phyloP scores from a whole-genome alignment of 2,329 filamentous ascomycete species.

The Diaporthe vaccinii region DNA sequence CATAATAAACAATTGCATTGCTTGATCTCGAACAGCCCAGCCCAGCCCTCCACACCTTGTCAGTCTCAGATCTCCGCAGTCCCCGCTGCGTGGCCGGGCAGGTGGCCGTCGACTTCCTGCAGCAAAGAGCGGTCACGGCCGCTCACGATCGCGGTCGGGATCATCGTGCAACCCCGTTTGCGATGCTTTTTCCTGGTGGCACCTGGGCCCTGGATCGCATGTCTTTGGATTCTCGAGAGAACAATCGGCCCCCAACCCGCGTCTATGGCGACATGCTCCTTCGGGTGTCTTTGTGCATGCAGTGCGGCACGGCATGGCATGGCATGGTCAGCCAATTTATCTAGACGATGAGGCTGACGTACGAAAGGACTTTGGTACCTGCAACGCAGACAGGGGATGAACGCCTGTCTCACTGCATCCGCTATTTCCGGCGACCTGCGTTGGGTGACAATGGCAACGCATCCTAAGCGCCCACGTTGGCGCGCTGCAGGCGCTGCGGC shows the following conservation, averaged over 20 bases:
- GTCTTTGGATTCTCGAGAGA: background rate
- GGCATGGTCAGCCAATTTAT: background rate
- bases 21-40: constrained; percentile 28
- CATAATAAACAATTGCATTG: constrained; percentile 16
- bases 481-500: constrained; percentile 29
- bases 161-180: background rate
- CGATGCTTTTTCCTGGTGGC: background rate
- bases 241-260: constrained; percentile 21
- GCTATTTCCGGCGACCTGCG: constrained; percentile 32
- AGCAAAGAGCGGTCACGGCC: constrained; percentile 26
- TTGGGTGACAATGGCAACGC: constrained; percentile 36
- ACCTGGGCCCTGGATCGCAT: background rate
- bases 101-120: background rate
- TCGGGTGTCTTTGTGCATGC: background rate
- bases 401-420: constrained; percentile 13
- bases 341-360: constrained; percentile 1
- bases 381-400: background rate
- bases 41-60: constrained; percentile 5
- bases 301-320: background rate
- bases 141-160: background rate
- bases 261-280: background rate
- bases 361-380: background rate
- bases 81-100: background rate
- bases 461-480: constrained; percentile 40
- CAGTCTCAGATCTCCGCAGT: constrained; percentile 9